Evolutionary conservation across 495 filamentous ascomycete genomes (phyloP), one percentile per base, ranked within the genome.

Genomic region (Neurospora terricola): DNA sequence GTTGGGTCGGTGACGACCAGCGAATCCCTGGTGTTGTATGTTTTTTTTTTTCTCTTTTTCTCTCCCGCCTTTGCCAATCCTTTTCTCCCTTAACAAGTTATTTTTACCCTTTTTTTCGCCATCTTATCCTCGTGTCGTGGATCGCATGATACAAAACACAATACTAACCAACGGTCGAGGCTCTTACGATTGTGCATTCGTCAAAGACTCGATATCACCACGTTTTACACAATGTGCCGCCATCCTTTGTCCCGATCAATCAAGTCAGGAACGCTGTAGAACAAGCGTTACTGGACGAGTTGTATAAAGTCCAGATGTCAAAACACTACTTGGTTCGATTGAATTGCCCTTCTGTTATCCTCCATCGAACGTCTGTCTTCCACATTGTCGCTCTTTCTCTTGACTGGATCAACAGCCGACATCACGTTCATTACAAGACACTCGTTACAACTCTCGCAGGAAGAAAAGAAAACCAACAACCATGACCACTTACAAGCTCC

Each of bases 21-120:
- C 69, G 81, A 83, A 83, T 82, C 78, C 81, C 77, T 75, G 79
- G 81, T 84, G 82, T 81, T 83, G 81, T 83, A 84, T 81, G 79
- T 82, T 78, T 80, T 80, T 73, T 75, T n/a, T 78, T 73, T 59
- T 11, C 0, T 43, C n/a, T 30, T 34, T 62, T 62, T 18, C 27
- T 30, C 7, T 34, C 5, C 27, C 27, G 54, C 6, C 1, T 34
- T 34, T 30, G 27, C 12, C 21, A 6, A 0, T 21, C 9, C 27
- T 34, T 30, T 30, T 16, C 1, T 62, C 23, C 23, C 54, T 27
- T 3, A 4, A 9, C 2, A 18, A 3, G 1, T 34, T 66, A 36
- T 66, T 18, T 30, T 66, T 30, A 27, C 1, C 1, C 3, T 8
- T 18, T 66, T 5, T 9, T 3, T 66, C 27, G 27, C 3, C 14